Percentiles rank a stretch among this genome's conserved stretches.
Conservation (phyloP, 306 rosid genomes). For the Dicorynia guianensis region DNA sequence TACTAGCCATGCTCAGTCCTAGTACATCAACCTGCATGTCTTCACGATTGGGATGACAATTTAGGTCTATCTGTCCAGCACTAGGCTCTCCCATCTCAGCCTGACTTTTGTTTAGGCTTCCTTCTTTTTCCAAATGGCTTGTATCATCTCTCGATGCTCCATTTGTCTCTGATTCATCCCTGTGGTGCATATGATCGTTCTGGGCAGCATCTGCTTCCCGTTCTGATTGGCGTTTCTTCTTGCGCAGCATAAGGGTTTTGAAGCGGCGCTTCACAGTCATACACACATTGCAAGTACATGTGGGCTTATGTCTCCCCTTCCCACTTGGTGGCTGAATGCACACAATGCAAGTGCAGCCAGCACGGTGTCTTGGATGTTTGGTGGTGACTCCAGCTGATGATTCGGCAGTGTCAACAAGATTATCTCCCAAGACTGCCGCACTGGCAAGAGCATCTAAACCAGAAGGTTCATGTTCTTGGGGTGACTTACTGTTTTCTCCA, state of each 20-base stretch:
- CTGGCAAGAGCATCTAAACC: constrained; percentile 95
- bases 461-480: constrained; percentile 65
- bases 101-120: constrained; percentile 45
- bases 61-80: constrained; percentile 80
- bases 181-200: constrained; percentile 44
- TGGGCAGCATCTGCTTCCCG: constrained; percentile 57
- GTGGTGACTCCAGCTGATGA: constrained; percentile 80
- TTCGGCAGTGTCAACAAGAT: constrained; percentile 56
- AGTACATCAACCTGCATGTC: constrained; percentile 57
- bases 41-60: constrained; percentile 72
- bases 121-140: constrained; percentile 51
- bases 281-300: constrained; percentile 95
- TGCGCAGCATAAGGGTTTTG: constrained; percentile 87
- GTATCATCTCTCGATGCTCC: constrained; percentile 46
- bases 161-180: constrained; percentile 47
- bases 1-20: constrained; percentile 52
- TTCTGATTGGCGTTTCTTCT: constrained; percentile 84
- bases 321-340: constrained; percentile 99
- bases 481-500: constrained; percentile 49
- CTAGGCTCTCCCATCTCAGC: constrained; percentile 57
- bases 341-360: constrained; percentile 94
- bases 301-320: constrained; percentile 85
- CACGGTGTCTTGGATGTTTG: constrained; percentile 90
- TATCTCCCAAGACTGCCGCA: constrained; percentile 87
- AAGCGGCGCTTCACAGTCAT: constrained; percentile 92